A percentile compares a stretch with the other conserved stretches of the same genome.
These are phyloP conservation scores for Liquidambar formosana DNA, from an alignment of 164 flowering plant genomes.

Conservation along the genomic window DNA sequence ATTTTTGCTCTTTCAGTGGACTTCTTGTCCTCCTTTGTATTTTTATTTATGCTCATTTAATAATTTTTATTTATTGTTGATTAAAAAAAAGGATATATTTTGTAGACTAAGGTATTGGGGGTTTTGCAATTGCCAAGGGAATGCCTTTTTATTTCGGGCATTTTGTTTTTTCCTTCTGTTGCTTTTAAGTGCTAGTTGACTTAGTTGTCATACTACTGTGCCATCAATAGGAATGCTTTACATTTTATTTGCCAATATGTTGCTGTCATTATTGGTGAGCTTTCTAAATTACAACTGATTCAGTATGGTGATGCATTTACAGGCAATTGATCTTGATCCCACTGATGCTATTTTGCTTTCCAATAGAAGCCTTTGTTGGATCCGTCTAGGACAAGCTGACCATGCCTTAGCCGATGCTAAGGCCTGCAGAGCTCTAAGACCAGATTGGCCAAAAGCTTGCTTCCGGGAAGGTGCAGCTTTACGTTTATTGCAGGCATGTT, in stretches of 20 bases:
- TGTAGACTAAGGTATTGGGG: too few species aligned
- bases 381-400: constrained; percentile 86
- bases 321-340: constrained; percentile 91
- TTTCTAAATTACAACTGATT: background rate
- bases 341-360: constrained; percentile 72
- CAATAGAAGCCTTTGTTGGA: constrained; percentile 97
- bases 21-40: too few species aligned
- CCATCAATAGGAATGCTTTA: background rate
- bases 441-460: constrained; percentile 93
- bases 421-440: constrained; percentile 76
- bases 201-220: background rate
- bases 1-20: too few species aligned
- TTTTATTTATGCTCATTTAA: too few species aligned
- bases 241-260: background rate
- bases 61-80: too few species aligned
- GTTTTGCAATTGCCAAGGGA: too few species aligned
- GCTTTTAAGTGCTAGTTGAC: background rate
- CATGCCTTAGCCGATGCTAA: constrained; percentile 91
- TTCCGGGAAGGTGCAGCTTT: constrained; percentile 94
- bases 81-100: too few species aligned
- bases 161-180: background rate
- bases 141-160: background rate
- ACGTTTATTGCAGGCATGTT: constrained; percentile 70
- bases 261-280: background rate
- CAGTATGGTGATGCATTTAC: constrained; percentile 19